A percentile compares a stretch with the other conserved stretches of the same genome.
Evolutionary conservation across 1,284 basidiomycete genomes (phyloP).

Genomic region (Erythrobasidium hasegawianum): DNA sequence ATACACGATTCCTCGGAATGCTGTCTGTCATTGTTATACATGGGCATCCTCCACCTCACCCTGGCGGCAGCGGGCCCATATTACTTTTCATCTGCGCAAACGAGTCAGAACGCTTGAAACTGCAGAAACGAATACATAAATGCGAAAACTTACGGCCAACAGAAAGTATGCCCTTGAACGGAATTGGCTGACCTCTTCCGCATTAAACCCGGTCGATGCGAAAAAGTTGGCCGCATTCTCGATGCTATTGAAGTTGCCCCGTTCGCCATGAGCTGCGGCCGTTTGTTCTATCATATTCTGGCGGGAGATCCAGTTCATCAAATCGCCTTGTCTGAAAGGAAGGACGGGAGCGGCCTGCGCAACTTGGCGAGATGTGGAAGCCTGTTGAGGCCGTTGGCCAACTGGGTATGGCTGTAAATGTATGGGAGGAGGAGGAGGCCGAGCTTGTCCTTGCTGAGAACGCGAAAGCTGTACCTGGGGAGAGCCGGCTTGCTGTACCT

Average conservation of each 20-base stretch:
- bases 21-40: no score
- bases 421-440: background rate
- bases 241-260: background rate
- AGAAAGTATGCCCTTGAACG: background rate
- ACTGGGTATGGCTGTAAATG: no score
- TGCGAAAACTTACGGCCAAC: background rate
- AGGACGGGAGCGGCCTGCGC: background rate
- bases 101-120: background rate
- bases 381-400: background rate
- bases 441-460: background rate
- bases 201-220: background rate
- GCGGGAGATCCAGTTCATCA: background rate
- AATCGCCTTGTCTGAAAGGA: background rate
- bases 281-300: background rate
- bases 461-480: background rate
- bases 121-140: background rate
- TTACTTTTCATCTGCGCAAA: no score
- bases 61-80: no score
- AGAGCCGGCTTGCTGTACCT: background rate
- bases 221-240: background rate
- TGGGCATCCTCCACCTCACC: no score
- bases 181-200: background rate
- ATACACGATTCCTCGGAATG: no score
- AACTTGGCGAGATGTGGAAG: no score
- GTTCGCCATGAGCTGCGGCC: background rate